Evolutionary conservation across 208 protist species (phyloP), one percentile per base, ranked within the genome.

Genomic region (Leishmania arabica): DNA sequence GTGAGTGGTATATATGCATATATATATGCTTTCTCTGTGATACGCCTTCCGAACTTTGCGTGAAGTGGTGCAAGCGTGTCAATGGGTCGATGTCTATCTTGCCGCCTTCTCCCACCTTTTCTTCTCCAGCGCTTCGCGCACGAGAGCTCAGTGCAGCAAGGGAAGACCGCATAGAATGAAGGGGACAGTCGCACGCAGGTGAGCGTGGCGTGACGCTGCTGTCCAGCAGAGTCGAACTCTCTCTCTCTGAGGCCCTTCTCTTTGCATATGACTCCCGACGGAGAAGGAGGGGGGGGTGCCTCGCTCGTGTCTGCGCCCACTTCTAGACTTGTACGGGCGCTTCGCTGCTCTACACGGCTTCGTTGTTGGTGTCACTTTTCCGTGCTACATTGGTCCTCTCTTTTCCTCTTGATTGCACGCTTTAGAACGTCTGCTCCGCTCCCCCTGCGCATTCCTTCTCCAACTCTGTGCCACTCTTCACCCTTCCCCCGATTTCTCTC

Each of bases 401-500:
- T 40, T 42, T 65, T 27, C 62, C 64, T 73, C 58, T n/a, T 51
- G 9, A 31, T 68, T 45, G 24, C 37, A 40, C 54, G 53, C 53
- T 82, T 49, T 34, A 49, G 9, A 4, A 21, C 53, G 27, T 74
- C n/a, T 74, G 19, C 15, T 54, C 45, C 9, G 70, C 13, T 49
- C 15, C 70, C 9, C 70, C 21, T 74, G 40, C 13, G 21, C 62
- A 4, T 7, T 62, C 54, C 49, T 60, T 72, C 51, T 70, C 42
- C 40, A 42, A 60, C 9, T n/a, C 31, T 51, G 24, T 51, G 71
- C 42, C 51, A 71, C 75, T 73, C 62, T 85, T 86, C 21, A 19
- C 37, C 27, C 24, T 34, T 40, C 47, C 1, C 7, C 21, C 40
- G 5, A 4, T 73, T 73, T 51, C 40, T 53, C n/a, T 73, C 31